Conservation (phyloP, 129 eudicot species). For the Saposhnikovia divaricata region DNA sequence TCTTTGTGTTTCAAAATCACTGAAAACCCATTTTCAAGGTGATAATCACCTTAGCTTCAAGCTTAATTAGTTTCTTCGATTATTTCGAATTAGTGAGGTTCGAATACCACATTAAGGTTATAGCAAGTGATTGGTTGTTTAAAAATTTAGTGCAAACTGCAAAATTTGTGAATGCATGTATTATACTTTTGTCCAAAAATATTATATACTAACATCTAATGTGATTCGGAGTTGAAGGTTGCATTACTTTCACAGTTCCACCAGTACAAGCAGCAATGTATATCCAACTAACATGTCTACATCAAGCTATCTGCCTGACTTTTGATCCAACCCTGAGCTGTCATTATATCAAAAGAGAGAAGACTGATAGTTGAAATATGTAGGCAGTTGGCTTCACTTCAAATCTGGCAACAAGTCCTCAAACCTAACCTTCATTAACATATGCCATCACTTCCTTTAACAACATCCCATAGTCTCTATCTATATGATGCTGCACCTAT, state of each 20-base stretch:
- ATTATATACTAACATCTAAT: no score
- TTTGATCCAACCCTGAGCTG: not conserved
- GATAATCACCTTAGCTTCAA: no score
- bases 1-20: no score
- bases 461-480: not conserved
- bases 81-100: no score
- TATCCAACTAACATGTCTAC: not conserved
- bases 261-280: not conserved
- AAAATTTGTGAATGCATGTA: no score
- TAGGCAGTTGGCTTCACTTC: constrained; percentile 7
- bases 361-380: not conserved
- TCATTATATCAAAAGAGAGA: not conserved
- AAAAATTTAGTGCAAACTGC: no score
- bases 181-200: no score
- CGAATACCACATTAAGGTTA: no score
- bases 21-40: no score
- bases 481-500: not conserved
- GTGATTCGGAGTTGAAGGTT: not conserved
- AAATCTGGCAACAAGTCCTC: not conserved
- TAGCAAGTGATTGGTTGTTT: no score
- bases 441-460: not conserved
- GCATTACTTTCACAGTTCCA: not conserved
- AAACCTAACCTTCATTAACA: constrained; percentile 4
- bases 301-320: constrained; percentile 4
- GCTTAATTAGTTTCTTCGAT: no score